A percentile compares a stretch with the other conserved stretches of the same genome.
Conservation (phyloP, 768 basidiomycete genomes). For the Paxillus ammoniavirescens region DNA sequence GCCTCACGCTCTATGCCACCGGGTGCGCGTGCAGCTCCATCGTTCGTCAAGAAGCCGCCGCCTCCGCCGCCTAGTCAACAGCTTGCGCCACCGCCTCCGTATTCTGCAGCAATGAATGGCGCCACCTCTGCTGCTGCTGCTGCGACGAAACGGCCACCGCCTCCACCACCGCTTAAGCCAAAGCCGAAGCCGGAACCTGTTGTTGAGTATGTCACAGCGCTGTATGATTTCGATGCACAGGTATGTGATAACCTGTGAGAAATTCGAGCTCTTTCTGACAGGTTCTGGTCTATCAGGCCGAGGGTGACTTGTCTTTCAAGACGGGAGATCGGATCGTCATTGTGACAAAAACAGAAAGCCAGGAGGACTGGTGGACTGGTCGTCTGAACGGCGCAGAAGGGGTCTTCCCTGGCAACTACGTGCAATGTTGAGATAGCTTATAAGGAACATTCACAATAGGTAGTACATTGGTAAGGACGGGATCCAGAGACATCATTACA, state of each 20-base stretch:
- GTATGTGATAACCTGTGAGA: conserved; percentile 32
- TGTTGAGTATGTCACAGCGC: conserved; percentile 79
- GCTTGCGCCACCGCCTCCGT: conserved; percentile 46
- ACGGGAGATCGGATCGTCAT: conserved; percentile 91
- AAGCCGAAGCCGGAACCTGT: conserved; percentile 72
- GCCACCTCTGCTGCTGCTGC: conserved; percentile 28
- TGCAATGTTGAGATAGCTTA: conserved; percentile 18
- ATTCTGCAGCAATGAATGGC: conserved; percentile 20
- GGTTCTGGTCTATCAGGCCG: conserved; percentile 50
- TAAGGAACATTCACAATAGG: neutral
- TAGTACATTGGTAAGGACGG: too few relatives aligned
- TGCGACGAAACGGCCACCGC: conserved; percentile 73
- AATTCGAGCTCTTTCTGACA: neutral
- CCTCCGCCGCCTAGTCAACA: conserved; percentile 33
- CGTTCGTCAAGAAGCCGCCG: conserved; percentile 43
- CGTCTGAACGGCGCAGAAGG: conserved; percentile 78
- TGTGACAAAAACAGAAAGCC: conserved; percentile 73
- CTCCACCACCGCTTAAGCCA: conserved; percentile 88
- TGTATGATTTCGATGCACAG: conserved; percentile 95
- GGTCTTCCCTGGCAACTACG: conserved; percentile 79
- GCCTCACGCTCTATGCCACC: conserved; percentile 26
- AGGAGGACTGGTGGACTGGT: conserved; percentile 99
- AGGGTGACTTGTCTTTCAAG: conserved; percentile 88
- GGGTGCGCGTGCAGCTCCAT: conserved; percentile 20
- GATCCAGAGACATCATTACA: too few relatives aligned